Conservation (phyloP, 805 yeast species). For the Nakazawaea wickerhamii region DNA sequence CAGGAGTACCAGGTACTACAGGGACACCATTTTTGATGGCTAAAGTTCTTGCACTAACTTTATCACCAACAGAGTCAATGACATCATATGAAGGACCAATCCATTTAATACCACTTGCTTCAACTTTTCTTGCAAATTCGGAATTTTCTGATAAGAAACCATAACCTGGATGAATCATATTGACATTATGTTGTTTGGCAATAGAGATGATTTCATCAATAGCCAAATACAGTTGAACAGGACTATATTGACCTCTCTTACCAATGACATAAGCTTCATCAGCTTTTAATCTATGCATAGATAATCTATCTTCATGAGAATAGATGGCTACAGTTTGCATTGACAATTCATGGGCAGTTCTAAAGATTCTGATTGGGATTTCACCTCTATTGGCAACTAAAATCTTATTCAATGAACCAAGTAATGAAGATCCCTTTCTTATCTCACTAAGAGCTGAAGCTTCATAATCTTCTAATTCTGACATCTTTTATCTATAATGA, state of each 20-base stretch:
- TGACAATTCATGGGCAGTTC: conserved; percentile 95
- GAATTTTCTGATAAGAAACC: conserved; percentile 90
- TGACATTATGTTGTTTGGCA: conserved; percentile 71
- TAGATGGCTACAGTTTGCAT: conserved; percentile 97
- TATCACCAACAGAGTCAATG: conserved; percentile 94
- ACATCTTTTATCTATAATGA: background rate
- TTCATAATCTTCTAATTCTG: conserved; percentile 13
- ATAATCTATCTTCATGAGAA: conserved; percentile 90
- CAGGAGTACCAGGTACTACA: conserved; percentile 96
- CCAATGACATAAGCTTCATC: conserved; percentile 94
- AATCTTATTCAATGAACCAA: conserved; percentile 54
- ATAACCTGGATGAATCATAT: conserved; percentile 91
- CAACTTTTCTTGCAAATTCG: conserved; percentile 89
- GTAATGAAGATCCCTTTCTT: conserved; percentile 38
- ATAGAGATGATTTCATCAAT: conserved; percentile 90
- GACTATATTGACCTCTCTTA: conserved; percentile 80
- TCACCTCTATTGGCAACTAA: conserved; percentile 84
- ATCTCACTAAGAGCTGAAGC: conserved; percentile 20
- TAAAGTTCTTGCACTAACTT: conserved; percentile 86
- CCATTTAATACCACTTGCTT: conserved; percentile 89
- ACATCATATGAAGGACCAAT: conserved; percentile 87
- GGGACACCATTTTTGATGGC: conserved; percentile 84
- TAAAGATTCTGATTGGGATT: conserved; percentile 82
- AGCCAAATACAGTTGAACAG: conserved; percentile 93
- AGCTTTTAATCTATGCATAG: conserved; percentile 92